Conservation (phyloP, 1,139 yeast genomes). For the Suhomyces chickasaworum region DNA sequence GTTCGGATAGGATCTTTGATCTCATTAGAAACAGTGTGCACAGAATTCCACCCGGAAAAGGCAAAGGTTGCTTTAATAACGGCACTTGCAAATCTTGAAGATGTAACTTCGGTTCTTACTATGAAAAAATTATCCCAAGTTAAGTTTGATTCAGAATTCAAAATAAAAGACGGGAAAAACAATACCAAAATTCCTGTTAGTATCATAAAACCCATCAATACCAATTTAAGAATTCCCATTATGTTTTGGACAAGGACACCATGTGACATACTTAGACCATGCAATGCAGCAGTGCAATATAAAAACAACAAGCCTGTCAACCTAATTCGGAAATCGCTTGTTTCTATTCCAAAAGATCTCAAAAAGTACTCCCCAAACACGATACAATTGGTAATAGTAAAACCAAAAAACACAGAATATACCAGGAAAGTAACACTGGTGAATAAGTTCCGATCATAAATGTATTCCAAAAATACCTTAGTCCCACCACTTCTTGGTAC, state of each 20-base stretch:
- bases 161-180: slow-evolving; percentile 42
- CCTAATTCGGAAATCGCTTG: slow-evolving; percentile 42
- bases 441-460: slow-evolving; percentile 60
- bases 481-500: slow-evolving; percentile 77
- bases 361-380: slow-evolving; percentile 71
- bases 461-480: slow-evolving; percentile 67
- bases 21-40: slow-evolving; percentile 63
- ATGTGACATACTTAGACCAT: slow-evolving; percentile 54
- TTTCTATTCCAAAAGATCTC: slow-evolving; percentile 46
- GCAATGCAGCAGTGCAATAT: slow-evolving; percentile 46
- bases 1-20: slow-evolving; percentile 60
- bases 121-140: slow-evolving; percentile 34
- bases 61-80: slow-evolving; percentile 62
- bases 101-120: slow-evolving; percentile 31
- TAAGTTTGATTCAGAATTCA: slow-evolving; percentile 46
- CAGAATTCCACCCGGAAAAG: slow-evolving; percentile 65
- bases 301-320: slow-evolving; percentile 48
- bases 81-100: slow-evolving; percentile 55
- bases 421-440: slow-evolving; percentile 60
- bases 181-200: slow-evolving; percentile 53
- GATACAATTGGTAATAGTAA: slow-evolving; percentile 63
- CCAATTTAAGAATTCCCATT: slow-evolving; percentile 56
- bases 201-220: slow-evolving; percentile 50
- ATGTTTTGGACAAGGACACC: slow-evolving; percentile 59
- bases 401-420: slow-evolving; percentile 63